Conservation (phyloP, 805 yeast species). For the Jamesozyma gamospora region DNA sequence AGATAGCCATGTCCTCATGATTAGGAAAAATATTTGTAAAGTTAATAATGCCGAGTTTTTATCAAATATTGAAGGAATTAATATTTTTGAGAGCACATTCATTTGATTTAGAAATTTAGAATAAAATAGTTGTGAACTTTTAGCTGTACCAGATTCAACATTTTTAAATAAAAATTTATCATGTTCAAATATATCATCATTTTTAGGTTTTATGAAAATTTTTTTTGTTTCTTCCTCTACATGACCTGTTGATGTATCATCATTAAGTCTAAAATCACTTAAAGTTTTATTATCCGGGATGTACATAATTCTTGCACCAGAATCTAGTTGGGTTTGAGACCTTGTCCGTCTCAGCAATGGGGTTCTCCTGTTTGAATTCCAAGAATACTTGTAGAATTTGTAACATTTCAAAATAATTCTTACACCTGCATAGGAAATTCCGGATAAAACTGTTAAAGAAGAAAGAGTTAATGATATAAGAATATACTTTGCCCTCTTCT, state of each 20-base stretch:
- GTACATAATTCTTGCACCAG: conserved; percentile 28
- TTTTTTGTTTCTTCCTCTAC: conserved; percentile 11
- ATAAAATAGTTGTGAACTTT: conserved; percentile 31
- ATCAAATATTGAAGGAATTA: conserved; percentile 66
- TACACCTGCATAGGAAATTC: conserved; percentile 11
- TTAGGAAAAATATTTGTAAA: conserved; percentile 63
- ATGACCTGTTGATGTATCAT: neutral
- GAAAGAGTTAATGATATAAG: conserved; percentile 15
- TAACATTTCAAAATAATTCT: conserved; percentile 8
- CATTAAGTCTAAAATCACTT: conserved; percentile 1
- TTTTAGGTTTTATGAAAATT: conserved; percentile 23
- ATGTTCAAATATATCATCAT: conserved; percentile 26
- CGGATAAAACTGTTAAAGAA: conserved; percentile 11
- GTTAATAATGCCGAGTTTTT: conserved; percentile 56
- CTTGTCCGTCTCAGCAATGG: conserved; percentile 19
- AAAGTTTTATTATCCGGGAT: conserved; percentile 18
- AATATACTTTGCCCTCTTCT: conserved; percentile 20
- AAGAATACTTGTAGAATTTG: conserved; percentile 8
- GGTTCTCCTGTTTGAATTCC: conserved; percentile 1
- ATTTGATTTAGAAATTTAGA: conserved; percentile 66
- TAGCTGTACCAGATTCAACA: conserved; percentile 17
- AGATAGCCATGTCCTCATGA: conserved; percentile 80
- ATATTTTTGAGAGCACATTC: conserved; percentile 64
- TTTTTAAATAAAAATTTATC: conserved; percentile 26
- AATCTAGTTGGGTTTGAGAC: conserved; percentile 21